These are phyloP conservation scores for Prinsepia uniflora DNA, from an alignment of 306 rosid genomes.

Conservation along the genomic window DNA sequence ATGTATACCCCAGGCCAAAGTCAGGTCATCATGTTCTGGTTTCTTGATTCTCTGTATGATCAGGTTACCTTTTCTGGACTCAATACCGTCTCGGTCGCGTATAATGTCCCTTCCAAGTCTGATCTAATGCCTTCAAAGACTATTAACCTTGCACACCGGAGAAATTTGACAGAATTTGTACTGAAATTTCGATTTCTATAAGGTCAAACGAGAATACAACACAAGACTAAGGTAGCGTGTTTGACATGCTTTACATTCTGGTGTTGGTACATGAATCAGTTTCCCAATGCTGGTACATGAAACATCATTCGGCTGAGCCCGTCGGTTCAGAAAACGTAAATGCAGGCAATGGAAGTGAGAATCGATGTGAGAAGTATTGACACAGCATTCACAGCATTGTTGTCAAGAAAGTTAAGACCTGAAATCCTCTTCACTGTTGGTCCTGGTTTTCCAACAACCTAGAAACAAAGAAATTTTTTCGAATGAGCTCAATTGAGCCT, in stretches of 20 bases:
- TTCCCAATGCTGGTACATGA: slow-evolving; percentile 15
- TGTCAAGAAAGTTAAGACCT: slow-evolving; percentile 70
- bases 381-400: slow-evolving; percentile 78
- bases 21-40: no score
- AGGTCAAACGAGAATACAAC: no score
- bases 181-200: no score
- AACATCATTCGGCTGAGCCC: neutral
- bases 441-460: slow-evolving; percentile 94
- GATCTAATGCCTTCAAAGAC: no score
- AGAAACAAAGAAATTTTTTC: neutral
- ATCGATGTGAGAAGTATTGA: slow-evolving; percentile 65
- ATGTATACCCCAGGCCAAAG: neutral
- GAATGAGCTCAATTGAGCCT: slow-evolving; percentile 6
- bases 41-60: neutral
- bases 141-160: no score
- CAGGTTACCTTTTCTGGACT: neutral
- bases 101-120: no score
- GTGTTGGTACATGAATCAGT: slow-evolving; percentile 22
- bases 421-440: slow-evolving; percentile 75
- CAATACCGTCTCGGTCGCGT: neutral
- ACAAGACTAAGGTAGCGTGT: no score
- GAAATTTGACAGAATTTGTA: no score
- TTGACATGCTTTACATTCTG: neutral
- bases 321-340: slow-evolving; percentile 44
- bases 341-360: slow-evolving; percentile 56